Percentiles rank a stretch among this genome's conserved stretches.
Evolutionary conservation across 345 rosid genomes (phyloP).

Genomic region (Murraya paniculata): DNA sequence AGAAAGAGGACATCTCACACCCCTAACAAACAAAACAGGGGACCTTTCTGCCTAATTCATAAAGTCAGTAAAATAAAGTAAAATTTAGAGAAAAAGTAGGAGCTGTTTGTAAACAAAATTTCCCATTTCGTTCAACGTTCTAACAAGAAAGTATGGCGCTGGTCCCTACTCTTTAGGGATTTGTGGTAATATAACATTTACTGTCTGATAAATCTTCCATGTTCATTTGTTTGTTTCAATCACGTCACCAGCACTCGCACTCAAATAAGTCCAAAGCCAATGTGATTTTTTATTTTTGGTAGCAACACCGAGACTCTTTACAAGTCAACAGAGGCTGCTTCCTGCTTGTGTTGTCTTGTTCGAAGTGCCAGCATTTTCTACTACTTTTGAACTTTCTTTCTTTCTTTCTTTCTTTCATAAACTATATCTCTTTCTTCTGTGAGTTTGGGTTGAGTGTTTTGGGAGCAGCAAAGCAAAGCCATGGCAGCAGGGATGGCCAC

Average conservation of each 20-base stretch:
- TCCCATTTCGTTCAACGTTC: no score
- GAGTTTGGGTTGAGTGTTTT: not conserved
- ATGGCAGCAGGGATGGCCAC: conserved; percentile 48
- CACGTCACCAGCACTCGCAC: not conserved
- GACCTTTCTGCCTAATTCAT: not conserved
- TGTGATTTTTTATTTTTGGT: no score
- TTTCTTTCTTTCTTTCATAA: no score
- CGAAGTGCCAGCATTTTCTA: no score
- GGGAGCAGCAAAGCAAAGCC: conserved; percentile 7
- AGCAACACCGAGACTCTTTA: not conserved
- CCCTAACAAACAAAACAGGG: not conserved
- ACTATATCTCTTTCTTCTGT: no score
- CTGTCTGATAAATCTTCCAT: not conserved
- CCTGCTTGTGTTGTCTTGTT: not conserved
- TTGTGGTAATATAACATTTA: no score
- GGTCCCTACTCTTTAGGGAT: no score
- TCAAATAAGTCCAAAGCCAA: not conserved
- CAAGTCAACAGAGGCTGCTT: not conserved
- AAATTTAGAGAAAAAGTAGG: not conserved
- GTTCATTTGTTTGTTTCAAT: not conserved
- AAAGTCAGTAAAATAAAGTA: not conserved
- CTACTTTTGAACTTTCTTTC: not conserved
- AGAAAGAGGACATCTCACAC: no score
- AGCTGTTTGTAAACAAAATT: not conserved
- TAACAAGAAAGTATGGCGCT: not conserved